Conservation (phyloP, 2,329 filamentous ascomycete genomes). For the Fusarium subglutinans region DNA sequence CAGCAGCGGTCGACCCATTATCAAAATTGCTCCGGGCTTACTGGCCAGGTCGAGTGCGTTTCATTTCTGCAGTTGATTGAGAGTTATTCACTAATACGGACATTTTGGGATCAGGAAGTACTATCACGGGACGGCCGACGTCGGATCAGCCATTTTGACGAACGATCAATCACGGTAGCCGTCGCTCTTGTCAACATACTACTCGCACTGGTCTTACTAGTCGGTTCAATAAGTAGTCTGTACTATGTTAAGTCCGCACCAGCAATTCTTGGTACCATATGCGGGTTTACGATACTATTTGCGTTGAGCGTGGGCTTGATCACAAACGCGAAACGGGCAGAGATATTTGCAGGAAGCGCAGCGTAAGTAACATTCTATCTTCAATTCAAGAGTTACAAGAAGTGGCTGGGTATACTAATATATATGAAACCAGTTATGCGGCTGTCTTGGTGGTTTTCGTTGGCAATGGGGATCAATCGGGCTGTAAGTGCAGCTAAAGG, state of each 20-base stretch:
- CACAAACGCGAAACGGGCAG: constrained; percentile 4
- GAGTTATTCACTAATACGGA: too few relatives aligned
- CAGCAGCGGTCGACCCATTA: not conserved
- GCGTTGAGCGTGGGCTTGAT: constrained; percentile 1
- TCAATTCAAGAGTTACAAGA: accelerated
- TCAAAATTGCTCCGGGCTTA: not conserved
- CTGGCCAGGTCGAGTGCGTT: not conserved
- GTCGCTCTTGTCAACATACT: not conserved
- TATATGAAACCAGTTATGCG: not conserved
- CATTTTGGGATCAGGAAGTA: not conserved
- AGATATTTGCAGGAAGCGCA: constrained; percentile 16
- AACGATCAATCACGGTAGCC: not conserved
- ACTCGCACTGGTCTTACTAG: not conserved
- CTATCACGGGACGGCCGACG: not conserved
- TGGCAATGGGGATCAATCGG: not conserved
- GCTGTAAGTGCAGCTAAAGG: not conserved
- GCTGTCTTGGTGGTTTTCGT: constrained; percentile 3
- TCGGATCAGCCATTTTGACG: not conserved
- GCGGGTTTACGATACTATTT: not conserved
- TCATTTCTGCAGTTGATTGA: too few relatives aligned
- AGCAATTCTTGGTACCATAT: constrained; percentile 11
- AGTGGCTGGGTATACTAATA: not conserved
- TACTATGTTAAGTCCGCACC: not conserved
- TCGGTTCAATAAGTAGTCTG: not conserved
- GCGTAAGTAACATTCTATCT: not conserved